These are phyloP conservation scores for Xylariaceae sp. DNA, from an alignment of 2,329 filamentous ascomycete species.

Conservation along the genomic window DNA sequence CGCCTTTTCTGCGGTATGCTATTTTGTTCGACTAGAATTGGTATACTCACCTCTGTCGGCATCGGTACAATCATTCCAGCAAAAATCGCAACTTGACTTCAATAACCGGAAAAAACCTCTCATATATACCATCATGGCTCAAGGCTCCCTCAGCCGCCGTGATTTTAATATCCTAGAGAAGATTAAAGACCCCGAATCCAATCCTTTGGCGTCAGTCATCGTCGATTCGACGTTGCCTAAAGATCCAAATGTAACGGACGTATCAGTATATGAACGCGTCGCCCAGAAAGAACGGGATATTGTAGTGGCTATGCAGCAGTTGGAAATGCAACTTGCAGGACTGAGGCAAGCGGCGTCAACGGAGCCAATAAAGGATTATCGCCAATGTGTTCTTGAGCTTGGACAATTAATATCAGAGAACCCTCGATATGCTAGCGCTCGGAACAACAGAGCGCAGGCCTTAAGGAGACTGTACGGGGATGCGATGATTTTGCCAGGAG, in stretches of 20 bases:
- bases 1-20: neutral
- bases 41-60: neutral
- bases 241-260: conserved; percentile 62
- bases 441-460: conserved; percentile 77
- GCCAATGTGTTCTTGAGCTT: conserved; percentile 54
- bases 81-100: neutral
- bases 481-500: conserved; percentile 55
- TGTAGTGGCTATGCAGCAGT: conserved; percentile 58
- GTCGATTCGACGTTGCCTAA: conserved; percentile 61
- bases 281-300: conserved; percentile 59
- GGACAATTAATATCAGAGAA: conserved; percentile 60
- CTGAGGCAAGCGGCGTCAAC: conserved; percentile 44
- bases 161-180: conserved; percentile 69
- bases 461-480: conserved; percentile 67
- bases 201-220: conserved; percentile 59
- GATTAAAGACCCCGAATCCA: conserved; percentile 70
- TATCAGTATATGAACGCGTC: conserved; percentile 56
- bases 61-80: neutral
- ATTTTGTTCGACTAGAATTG: neutral
- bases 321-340: conserved; percentile 59
- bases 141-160: conserved; percentile 57
- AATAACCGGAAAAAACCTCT: neutral
- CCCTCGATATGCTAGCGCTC: conserved; percentile 73
- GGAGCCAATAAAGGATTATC: conserved; percentile 54
- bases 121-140: conserved; percentile 49